These are phyloP conservation scores for Stagonosporopsis chrysanthemi DNA, from an alignment of 2,329 filamentous ascomycete species.

Conservation along the genomic window DNA sequence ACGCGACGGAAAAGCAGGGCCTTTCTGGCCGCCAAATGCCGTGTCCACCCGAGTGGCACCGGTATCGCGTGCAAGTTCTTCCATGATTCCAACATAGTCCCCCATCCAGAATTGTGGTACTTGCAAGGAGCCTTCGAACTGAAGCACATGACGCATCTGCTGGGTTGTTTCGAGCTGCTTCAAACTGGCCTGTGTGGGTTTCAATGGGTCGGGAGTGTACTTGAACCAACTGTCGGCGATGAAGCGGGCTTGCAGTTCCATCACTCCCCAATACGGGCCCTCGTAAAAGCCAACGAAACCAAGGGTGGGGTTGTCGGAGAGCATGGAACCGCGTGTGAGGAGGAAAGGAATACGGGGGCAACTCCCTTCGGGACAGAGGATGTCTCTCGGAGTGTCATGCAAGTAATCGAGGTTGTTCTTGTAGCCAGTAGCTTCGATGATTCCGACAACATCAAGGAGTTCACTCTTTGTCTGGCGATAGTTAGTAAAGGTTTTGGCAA, in stretches of 20 bases:
- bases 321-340: constrained; percentile 71
- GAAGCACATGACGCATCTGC: constrained; percentile 56
- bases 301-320: constrained; percentile 68
- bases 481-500: constrained; percentile 10
- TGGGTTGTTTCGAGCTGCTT: constrained; percentile 31
- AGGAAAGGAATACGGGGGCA: constrained; percentile 61
- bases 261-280: constrained; percentile 84
- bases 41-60: constrained; percentile 56
- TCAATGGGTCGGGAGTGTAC: constrained; percentile 28
- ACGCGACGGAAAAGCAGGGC: constrained; percentile 49
- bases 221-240: constrained; percentile 67
- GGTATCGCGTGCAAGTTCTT: constrained; percentile 70
- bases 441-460: constrained; percentile 53
- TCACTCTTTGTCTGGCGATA: constrained; percentile 7
- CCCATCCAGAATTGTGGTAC: constrained; percentile 81
- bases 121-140: constrained; percentile 45
- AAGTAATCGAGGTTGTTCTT: constrained; percentile 71
- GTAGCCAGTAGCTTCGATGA: constrained; percentile 81
- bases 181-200: not conserved
- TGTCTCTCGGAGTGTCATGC: constrained; percentile 61
- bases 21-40: constrained; percentile 58
- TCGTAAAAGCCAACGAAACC: constrained; percentile 87
- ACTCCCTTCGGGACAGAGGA: constrained; percentile 66
- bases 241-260: constrained; percentile 83
- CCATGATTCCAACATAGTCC: constrained; percentile 79